phyloP scores from a whole-genome alignment of 805 yeast genomes.

The Teunomyces atbi region DNA sequence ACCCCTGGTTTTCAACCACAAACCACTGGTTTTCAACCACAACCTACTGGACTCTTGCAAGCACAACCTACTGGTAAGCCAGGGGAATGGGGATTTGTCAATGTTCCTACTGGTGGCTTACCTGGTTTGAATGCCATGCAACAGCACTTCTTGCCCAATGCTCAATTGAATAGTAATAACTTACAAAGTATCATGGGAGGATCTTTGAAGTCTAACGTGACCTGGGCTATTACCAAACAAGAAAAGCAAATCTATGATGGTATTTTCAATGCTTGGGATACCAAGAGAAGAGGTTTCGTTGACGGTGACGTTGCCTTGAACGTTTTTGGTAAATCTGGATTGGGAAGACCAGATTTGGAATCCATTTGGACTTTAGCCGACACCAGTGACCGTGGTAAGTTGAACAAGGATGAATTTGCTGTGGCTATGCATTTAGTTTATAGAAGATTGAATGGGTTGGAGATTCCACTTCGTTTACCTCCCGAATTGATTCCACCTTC shows the following conservation, averaged over 20 bases:
- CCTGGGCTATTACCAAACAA: slow-evolving; percentile 82
- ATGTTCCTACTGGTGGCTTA: slow-evolving; percentile 65
- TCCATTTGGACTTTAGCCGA: slow-evolving; percentile 90
- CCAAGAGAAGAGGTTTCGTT: slow-evolving; percentile 60
- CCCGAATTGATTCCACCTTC: slow-evolving; percentile 91
- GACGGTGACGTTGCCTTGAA: slow-evolving; percentile 81
- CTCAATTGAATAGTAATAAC: slow-evolving; percentile 34
- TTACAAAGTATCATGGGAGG: slow-evolving; percentile 46
- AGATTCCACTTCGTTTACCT: slow-evolving; percentile 79
- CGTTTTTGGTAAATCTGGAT: slow-evolving; percentile 88
- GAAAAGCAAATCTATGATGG: slow-evolving; percentile 85
- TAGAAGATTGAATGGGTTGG: slow-evolving; percentile 82
- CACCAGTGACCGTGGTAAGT: slow-evolving; percentile 73
- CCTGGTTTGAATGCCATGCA: slow-evolving; percentile 70
- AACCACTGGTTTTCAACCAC: slow-evolving; percentile 23
- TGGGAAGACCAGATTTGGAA: slow-evolving; percentile 81
- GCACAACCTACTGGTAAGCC: slow-evolving; percentile 65
- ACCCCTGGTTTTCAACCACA: slow-evolving; percentile 28
- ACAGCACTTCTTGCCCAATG: slow-evolving; percentile 62
- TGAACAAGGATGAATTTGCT: slow-evolving; percentile 87
- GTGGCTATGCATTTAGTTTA: slow-evolving; percentile 97
- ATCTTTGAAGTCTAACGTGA: slow-evolving; percentile 50
- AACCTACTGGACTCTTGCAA: slow-evolving; percentile 38
- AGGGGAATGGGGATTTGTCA: slow-evolving; percentile 78
- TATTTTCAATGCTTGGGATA: slow-evolving; percentile 87